phyloP scores from a whole-genome alignment of 768 basidiomycete species.

The Amanita rimosa region DNA sequence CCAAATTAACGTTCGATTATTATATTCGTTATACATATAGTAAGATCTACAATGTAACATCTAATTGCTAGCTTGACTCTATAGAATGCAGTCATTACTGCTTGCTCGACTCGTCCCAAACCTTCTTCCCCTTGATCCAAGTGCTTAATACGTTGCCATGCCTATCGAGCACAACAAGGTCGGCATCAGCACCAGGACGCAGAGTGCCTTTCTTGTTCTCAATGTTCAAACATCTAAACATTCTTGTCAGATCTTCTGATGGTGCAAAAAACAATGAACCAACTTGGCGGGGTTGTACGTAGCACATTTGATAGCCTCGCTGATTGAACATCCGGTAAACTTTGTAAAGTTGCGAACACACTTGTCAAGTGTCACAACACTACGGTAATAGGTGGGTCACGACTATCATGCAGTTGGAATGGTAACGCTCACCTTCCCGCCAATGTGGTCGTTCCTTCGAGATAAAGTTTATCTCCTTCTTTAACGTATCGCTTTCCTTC shows the following conservation, averaged over 20 bases:
- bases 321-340: slow-evolving; percentile 77
- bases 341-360: slow-evolving; percentile 78
- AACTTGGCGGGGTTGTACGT: slow-evolving; percentile 79
- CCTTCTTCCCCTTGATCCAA: slow-evolving; percentile 69
- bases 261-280: slow-evolving; percentile 11
- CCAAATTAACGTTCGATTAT: no score
- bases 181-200: slow-evolving; percentile 76
- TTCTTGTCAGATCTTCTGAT: neutral
- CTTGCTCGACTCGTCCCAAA: slow-evolving; percentile 31
- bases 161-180: slow-evolving; percentile 66
- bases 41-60: no score
- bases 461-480: slow-evolving; percentile 66
- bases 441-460: slow-evolving; percentile 80
- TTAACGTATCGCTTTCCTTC: slow-evolving; percentile 74
- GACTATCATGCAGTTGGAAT: neutral
- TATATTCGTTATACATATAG: no score
- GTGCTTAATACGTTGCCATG: slow-evolving; percentile 57
- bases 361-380: slow-evolving; percentile 73
- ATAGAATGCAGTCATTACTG: no score
- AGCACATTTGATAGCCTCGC: slow-evolving; percentile 77
- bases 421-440: slow-evolving; percentile 61
- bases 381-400: slow-evolving; percentile 15
- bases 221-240: slow-evolving; percentile 61
- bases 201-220: slow-evolving; percentile 74
- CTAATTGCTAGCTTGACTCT: no score